Evolutionary conservation across 2,329 filamentous ascomycete species (phyloP), one percentile per base, ranked within the genome.

Genomic region (Microdochium nivale): DNA sequence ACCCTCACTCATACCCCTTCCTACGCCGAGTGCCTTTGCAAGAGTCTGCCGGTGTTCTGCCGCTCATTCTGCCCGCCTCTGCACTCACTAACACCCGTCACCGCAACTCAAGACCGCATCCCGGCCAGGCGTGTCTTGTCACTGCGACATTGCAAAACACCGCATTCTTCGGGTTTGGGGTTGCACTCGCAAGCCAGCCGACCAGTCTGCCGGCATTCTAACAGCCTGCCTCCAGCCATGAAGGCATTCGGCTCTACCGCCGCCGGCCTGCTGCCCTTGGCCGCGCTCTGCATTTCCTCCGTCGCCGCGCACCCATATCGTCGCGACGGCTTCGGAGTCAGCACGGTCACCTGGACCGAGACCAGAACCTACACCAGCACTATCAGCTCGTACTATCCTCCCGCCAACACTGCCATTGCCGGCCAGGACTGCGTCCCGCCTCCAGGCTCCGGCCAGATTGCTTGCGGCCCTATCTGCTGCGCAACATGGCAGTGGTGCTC

Each of bases 381-480:
- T 25, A 67, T 74, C 62, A 79, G 71, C 65, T 79, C 78, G 10
- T 71, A 68, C 52, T 70, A 44, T 73, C 60, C 69, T 69, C 4
- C 66, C 69, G 21, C 71, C 71, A 2, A 73, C 69, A 56, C 58
- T 23, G 61, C 58, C 13, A 25, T 32, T n/a, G 64, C 63, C 16
- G 70, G 72, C 23, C 70, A 65, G 37, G 63, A 71, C 56, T 86
- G 81, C 62, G 64, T 74, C 1, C 79, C 81, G 1, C 61, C 59
- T 2, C 62, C 65, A 48, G 70, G 70, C n/a, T 65, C 71, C 3
- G 75, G 78, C 51, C 70, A 88, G 66, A 76, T 76, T 8, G 74
- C 79, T 3, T 91, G 87, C 63, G 86, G 86, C 30, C 64, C 64
- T 50, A 83, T 84, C 53, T 91, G 87, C 75, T 92, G 87, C 67